These are phyloP conservation scores for Liquidambar formosana DNA, from an alignment of 164 flowering plant genomes.

Conservation along the genomic window DNA sequence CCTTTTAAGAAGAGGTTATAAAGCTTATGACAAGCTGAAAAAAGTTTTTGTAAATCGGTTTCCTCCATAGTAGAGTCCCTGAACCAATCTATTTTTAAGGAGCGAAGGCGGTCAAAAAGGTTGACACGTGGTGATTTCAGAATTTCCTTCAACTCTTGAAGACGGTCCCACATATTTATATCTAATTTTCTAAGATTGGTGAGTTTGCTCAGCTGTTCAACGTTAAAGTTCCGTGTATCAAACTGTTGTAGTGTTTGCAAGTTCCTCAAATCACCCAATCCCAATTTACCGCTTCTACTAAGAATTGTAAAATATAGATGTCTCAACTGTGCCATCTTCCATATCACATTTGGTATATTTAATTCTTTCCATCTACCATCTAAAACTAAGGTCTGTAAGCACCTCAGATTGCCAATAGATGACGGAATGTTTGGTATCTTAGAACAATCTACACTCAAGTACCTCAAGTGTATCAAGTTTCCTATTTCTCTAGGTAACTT, in stretches of 20 bases:
- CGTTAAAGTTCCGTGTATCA: neutral
- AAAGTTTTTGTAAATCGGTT: no score
- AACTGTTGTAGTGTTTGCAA: no score
- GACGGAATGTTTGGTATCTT: conserved; percentile 3
- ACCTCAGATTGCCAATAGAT: conserved; percentile 9
- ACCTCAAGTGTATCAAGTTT: conserved; percentile 22
- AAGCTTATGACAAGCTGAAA: no score
- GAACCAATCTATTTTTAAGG: no score
- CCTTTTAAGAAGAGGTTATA: no score
- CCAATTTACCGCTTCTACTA: conserved; percentile 8
- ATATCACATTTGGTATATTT: conserved; percentile 10
- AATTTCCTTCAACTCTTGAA: no score
- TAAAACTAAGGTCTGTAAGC: no score
- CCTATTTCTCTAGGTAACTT: conserved; percentile 10
- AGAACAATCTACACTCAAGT: neutral
- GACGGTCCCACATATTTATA: no score
- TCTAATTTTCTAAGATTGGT: conserved; percentile 5
- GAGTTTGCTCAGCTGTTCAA: conserved; percentile 4
- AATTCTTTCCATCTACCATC: neutral
- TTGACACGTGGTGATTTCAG: no score
- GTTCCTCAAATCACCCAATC: neutral
- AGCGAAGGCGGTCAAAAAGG: no score
- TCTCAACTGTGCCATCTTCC: conserved; percentile 22
- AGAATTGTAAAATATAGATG: neutral
- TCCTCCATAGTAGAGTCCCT: no score